Conservation (phyloP, 192 early-diverging fungal genomes). For the Coemansia sp. region DNA sequence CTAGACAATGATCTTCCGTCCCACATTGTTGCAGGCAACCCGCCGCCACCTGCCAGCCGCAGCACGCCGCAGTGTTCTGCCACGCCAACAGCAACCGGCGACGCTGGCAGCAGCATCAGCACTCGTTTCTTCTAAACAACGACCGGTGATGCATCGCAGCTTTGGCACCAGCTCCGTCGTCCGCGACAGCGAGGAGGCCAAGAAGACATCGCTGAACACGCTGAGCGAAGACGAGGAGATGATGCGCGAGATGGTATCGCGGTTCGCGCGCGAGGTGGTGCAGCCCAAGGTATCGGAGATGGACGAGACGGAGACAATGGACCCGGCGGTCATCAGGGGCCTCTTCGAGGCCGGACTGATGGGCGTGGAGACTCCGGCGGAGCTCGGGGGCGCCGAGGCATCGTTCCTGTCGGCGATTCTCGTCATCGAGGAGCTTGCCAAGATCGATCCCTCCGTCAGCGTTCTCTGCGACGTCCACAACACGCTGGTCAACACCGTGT, state of each 20-base stretch:
- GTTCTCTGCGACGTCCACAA: constrained; percentile 97
- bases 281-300: constrained; percentile 84
- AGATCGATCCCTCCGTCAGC: constrained; percentile 90
- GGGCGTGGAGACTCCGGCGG: constrained; percentile 85
- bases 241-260: constrained; percentile 72
- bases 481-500: constrained; percentile 92
- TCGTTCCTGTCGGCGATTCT: constrained; percentile 85
- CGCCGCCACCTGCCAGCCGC: constrained; percentile 5
- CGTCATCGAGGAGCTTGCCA: constrained; percentile 91
- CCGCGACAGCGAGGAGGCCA: neutral
- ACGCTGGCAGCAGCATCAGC: neutral
- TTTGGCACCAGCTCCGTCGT: neutral
- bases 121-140: neutral
- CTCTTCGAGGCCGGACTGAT: constrained; percentile 93
- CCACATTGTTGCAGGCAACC: constrained; percentile 4
- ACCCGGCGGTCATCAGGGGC: constrained; percentile 75
- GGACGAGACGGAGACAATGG: constrained; percentile 89
- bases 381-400: constrained; percentile 79
- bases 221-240: constrained; percentile 89
- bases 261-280: constrained; percentile 83
- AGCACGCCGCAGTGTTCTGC: neutral
- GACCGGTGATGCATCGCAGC: neutral
- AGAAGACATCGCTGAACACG: constrained; percentile 66
- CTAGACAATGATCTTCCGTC: constrained; percentile 11
- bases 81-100: neutral